Evolutionary conservation across 345 rosid species (phyloP), one percentile per base, ranked within the genome.

Genomic region (Lepidium africanum): DNA sequence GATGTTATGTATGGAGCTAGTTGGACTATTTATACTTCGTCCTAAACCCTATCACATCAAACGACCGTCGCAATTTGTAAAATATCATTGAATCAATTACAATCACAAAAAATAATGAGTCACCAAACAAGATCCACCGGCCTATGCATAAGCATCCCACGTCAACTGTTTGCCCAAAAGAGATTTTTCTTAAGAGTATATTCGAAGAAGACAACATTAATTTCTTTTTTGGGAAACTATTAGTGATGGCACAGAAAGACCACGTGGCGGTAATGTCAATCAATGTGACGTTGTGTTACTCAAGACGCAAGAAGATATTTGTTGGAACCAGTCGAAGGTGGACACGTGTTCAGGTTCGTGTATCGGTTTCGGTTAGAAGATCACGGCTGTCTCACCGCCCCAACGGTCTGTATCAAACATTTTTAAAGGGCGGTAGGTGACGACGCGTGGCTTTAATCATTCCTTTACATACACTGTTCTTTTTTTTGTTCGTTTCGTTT

Each of bases 311-410:
- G 33, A 65, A 59, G 62, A 65, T 58, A 73, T 66, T 73, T 59
- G 0, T 35, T 8, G 5, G n/a, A 50, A 51, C 77, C 67, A 73
- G 3, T 66, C 3, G 11, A 6, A 35, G 42, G 1, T 0, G 0
- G 55, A 66, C 72, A 73, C 67, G 72, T 66, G 33, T 73, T 1
- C 0, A 59, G 32, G 41, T 58, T 58, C 72, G 59, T 72, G 76
- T 56, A 65, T 49, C 38, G n/a, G 40, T 56, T 63, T 54, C 67
- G 16, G 71, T 73, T 73, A 41, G 61, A 40, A 65, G 61, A 66
- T 66, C 72, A 65, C 66, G 71, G 40, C 71, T 47, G 65, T 57
- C 46, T 54, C 58, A 74, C 77, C 77, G 77, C 25, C 76, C 67
- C 72, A 74, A 74, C 73, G 56, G 73, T 59, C 48, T 60, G 16